Evolutionary conservation across 1,284 basidiomycete genomes (phyloP).

Genomic region (Papiliotrema flavescens): DNA sequence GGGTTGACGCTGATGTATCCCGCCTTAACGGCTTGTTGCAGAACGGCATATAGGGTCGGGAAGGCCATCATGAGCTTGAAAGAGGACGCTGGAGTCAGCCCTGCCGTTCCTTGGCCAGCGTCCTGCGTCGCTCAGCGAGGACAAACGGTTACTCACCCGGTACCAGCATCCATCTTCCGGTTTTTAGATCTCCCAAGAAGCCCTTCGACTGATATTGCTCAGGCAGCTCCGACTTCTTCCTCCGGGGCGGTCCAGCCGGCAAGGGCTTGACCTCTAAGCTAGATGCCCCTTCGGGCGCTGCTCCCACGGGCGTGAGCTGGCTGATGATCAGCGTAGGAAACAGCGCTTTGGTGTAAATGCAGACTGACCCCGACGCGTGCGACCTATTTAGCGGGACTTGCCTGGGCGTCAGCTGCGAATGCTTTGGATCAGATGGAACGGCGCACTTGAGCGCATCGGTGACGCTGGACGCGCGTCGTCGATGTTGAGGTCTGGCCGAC

Average conservation of each 20-base stretch:
- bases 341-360: no score
- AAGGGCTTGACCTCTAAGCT: slow-evolving; percentile 31
- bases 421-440: neutral
- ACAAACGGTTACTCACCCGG: slow-evolving; percentile 56
- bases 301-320: neutral
- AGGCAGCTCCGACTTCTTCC: slow-evolving; percentile 19
- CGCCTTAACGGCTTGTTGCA: neutral
- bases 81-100: slow-evolving; percentile 56
- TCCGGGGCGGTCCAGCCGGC: slow-evolving; percentile 15
- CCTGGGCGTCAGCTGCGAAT: slow-evolving; percentile 11
- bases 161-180: slow-evolving; percentile 67
- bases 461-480: slow-evolving; percentile 37
- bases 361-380: slow-evolving; percentile 1
- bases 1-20: slow-evolving; percentile 59
- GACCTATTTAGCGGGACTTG: slow-evolving; percentile 38
- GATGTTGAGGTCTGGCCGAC: slow-evolving; percentile 3
- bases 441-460: slow-evolving; percentile 37
- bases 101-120: neutral
- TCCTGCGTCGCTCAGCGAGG: no score
- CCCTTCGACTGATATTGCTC: slow-evolving; percentile 44
- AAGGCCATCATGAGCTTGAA: slow-evolving; percentile 72
- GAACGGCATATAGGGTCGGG: slow-evolving; percentile 56
- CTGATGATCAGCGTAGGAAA: neutral
- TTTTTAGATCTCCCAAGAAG: slow-evolving; percentile 54
- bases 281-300: neutral